Evolutionary conservation across 306 rosid genomes (phyloP).

Genomic region (Prunus dulcis): DNA sequence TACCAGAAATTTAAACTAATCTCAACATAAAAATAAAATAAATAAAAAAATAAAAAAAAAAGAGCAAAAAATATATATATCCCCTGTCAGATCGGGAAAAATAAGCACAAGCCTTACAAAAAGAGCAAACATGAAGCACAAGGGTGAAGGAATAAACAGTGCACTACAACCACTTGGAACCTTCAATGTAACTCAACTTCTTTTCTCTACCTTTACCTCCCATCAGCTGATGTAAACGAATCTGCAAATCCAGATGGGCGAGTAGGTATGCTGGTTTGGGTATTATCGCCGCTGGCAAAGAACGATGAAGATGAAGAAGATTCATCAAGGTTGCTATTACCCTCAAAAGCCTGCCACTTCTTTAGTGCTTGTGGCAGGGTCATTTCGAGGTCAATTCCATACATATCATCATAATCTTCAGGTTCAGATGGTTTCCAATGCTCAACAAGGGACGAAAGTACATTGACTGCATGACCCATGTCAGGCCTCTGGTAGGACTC

Average conservation of each 20-base stretch:
- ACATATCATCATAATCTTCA: constrained; percentile 34
- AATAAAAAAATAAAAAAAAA: no score
- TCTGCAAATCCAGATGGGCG: constrained; percentile 50
- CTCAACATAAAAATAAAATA: background rate
- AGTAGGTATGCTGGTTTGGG: constrained; percentile 60
- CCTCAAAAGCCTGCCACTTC: constrained; percentile 70
- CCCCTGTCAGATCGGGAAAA: constrained; percentile 1
- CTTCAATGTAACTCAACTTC: background rate
- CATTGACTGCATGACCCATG: constrained; percentile 76
- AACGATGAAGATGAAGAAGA: constrained; percentile 29
- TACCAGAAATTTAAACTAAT: constrained; percentile 11
- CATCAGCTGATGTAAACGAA: constrained; percentile 50
- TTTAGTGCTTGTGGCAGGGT: constrained; percentile 55
- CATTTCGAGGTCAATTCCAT: constrained; percentile 60
- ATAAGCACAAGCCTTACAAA: constrained; percentile 6
- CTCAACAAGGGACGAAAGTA: constrained; percentile 68
- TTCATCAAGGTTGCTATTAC: constrained; percentile 21
- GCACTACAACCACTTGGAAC: background rate
- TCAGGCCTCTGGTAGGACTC: constrained; percentile 89
- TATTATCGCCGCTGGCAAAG: constrained; percentile 29
- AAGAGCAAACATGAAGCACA: background rate
- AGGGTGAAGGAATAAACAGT: no score
- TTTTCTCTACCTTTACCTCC: constrained; percentile 33
- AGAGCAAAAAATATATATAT: background rate
- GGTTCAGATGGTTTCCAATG: constrained; percentile 71